Evolutionary conservation across 257 asterid genomes (phyloP).

Genomic region (Nicotiana tabacum): DNA sequence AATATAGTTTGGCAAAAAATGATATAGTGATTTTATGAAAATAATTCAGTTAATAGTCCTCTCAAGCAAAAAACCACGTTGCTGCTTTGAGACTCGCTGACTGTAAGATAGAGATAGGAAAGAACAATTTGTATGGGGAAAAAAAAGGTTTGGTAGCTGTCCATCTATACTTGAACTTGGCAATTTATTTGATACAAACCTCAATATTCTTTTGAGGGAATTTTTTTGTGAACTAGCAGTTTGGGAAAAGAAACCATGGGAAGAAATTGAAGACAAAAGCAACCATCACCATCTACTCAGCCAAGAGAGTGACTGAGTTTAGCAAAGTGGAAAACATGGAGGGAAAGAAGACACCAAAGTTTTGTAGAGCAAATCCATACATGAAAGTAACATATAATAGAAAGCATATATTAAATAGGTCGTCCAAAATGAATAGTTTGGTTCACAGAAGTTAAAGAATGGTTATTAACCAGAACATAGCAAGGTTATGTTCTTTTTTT

Average conservation of each 20-base stretch:
- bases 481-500: not conserved
- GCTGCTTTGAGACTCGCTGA: too few relatives aligned
- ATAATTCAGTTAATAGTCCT: not conserved
- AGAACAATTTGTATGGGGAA: too few relatives aligned
- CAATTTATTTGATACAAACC: not conserved
- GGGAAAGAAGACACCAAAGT: not conserved
- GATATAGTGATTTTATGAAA: not conserved
- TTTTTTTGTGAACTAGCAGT: not conserved
- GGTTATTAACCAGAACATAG: conserved; percentile 4
- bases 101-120: too few relatives aligned
- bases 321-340: too few relatives aligned
- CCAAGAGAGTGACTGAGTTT: too few relatives aligned
- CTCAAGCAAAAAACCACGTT: not conserved
- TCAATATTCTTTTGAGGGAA: not conserved
- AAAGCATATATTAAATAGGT: not conserved
- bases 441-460: not conserved
- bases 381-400: not conserved
- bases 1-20: not conserved
- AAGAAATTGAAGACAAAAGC: not conserved
- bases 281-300: not conserved
- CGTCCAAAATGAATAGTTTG: not conserved
- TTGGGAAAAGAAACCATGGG: not conserved
- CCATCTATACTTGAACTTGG: not conserved
- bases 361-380: not conserved
- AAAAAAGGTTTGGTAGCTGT: not conserved